Conservation (phyloP, 306 rosid species). For the Rubus parviflorus region DNA sequence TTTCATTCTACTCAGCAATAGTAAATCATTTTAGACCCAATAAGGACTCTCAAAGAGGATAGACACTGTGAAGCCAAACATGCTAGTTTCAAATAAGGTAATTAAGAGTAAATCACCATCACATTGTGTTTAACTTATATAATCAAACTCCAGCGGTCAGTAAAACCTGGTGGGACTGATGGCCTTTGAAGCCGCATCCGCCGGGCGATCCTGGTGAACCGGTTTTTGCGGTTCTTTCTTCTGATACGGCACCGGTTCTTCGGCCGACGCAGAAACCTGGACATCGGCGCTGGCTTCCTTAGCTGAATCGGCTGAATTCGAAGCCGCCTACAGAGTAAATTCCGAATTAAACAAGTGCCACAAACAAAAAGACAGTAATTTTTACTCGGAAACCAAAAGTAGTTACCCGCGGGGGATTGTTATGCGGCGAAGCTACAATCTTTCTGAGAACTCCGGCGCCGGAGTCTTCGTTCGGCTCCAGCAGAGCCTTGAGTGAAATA, state of each 20-base stretch:
- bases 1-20: background rate
- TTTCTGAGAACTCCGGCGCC: slow-evolving; percentile 49
- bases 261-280: slow-evolving; percentile 38
- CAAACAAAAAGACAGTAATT: background rate
- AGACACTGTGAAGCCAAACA: no score
- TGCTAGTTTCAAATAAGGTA: background rate
- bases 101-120: background rate
- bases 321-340: slow-evolving; percentile 43
- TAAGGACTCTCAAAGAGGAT: background rate
- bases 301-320: slow-evolving; percentile 44
- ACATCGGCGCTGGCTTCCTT: slow-evolving; percentile 52
- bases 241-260: slow-evolving; percentile 40
- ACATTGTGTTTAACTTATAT: background rate
- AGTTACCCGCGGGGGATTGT: slow-evolving; percentile 24
- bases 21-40: background rate
- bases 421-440: slow-evolving; percentile 39
- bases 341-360: background rate
- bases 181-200: slow-evolving; percentile 45
- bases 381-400: slow-evolving; percentile 6
- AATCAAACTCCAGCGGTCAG: background rate
- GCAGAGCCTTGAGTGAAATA: slow-evolving; percentile 90
- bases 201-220: slow-evolving; percentile 44
- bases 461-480: slow-evolving; percentile 74
- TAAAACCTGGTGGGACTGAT: slow-evolving; percentile 64
- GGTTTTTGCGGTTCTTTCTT: slow-evolving; percentile 51